phyloP scores from a whole-genome alignment of 768 basidiomycete species.

The Kwoniella mangroviensis region DNA sequence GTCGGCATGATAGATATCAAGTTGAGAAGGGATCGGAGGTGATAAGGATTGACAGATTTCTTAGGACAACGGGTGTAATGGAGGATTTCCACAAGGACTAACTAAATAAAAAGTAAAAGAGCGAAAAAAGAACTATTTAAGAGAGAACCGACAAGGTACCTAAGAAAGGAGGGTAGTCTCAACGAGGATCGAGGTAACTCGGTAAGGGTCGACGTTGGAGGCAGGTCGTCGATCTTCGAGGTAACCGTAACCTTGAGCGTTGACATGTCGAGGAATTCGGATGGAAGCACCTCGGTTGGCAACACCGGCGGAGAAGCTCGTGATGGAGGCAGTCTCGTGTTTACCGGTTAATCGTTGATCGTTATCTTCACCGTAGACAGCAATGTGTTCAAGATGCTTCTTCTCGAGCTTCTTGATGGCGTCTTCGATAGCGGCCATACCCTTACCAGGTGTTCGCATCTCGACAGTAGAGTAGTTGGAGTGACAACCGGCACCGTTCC shows the following conservation, averaged over 20 bases:
- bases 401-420: conserved; percentile 91
- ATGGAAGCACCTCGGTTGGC: conserved; percentile 93
- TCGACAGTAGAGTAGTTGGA: conserved; percentile 91
- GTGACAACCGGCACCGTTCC: conserved; percentile 99
- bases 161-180: conserved; percentile 71
- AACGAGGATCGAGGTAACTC: conserved; percentile 69
- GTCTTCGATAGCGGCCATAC: conserved; percentile 86
- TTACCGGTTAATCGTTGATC: conserved; percentile 92
- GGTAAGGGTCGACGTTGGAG: conserved; percentile 98
- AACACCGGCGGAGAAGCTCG: conserved; percentile 87
- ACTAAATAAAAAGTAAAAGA: not conserved
- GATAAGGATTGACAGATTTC: conserved; percentile 3
- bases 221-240: conserved; percentile 96
- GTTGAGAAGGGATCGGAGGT: conserved; percentile 1
- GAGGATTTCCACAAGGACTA: not conserved
- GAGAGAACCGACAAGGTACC: not conserved
- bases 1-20: not conserved
- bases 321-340: conserved; percentile 96
- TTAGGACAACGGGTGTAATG: conserved; percentile 4
- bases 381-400: conserved; percentile 92
- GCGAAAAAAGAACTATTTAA: not conserved
- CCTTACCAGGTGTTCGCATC: conserved; percentile 87
- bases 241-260: conserved; percentile 90
- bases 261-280: conserved; percentile 85
- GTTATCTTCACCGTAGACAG: conserved; percentile 97